Conservation (phyloP, 768 basidiomycete species). For the Russula abietina region DNA sequence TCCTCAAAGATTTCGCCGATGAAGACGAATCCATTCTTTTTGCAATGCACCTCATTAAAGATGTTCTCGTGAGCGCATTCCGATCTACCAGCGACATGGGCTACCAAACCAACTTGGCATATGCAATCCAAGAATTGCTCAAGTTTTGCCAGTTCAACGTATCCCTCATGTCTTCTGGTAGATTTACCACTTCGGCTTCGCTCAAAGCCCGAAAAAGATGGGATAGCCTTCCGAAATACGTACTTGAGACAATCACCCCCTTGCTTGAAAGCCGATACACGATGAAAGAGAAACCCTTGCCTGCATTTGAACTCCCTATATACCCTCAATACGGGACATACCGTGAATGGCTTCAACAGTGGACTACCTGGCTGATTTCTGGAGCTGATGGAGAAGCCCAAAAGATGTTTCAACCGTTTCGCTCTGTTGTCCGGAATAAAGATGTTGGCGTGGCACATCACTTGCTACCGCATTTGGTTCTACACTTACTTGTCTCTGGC, state of each 20-base stretch:
- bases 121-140: conserved; percentile 85
- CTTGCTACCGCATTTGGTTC: conserved; percentile 84
- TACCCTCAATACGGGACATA: conserved; percentile 76
- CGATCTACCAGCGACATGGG: conserved; percentile 90
- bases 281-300: conserved; percentile 34
- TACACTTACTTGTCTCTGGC: conserved; percentile 79
- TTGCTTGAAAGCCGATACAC: conserved; percentile 64
- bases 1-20: conserved; percentile 76
- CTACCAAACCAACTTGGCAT: conserved; percentile 86
- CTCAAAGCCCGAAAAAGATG: conserved; percentile 69
- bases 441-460: conserved; percentile 94
- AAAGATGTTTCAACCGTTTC: conserved; percentile 71
- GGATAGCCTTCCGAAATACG: conserved; percentile 73
- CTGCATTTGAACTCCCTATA: conserved; percentile 55
- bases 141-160: conserved; percentile 81
- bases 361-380: conserved; percentile 77
- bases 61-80: conserved; percentile 84
- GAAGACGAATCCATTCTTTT: conserved; percentile 71
- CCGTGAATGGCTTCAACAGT: conserved; percentile 92
- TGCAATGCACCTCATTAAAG: conserved; percentile 77
- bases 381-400: conserved; percentile 54
- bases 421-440: conserved; percentile 70
- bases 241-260: conserved; percentile 80
- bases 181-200: conserved; percentile 43
- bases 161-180: conserved; percentile 55